Evolutionary conservation across 2,329 filamentous ascomycete species (phyloP).

Genomic region (Tolypocladium paradoxum): DNA sequence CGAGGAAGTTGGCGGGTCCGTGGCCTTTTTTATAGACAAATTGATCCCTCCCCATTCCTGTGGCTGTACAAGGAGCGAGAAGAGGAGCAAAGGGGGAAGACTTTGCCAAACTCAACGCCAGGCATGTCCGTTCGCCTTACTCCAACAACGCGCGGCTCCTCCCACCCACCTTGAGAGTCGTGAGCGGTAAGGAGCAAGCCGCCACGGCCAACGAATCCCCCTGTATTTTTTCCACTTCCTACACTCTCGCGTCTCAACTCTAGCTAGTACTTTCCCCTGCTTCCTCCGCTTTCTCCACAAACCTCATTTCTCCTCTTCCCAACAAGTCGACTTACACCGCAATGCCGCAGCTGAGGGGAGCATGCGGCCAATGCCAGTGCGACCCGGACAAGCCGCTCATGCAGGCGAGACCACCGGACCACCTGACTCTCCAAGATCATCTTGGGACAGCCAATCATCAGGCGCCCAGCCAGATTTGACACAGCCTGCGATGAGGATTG

Average conservation of each 20-base stretch:
- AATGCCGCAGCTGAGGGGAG: neutral
- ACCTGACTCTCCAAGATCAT: neutral
- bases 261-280: neutral
- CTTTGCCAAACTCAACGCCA: neutral
- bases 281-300: neutral
- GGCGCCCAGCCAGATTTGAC: too few species aligned
- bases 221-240: neutral
- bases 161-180: neutral
- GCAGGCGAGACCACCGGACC: neutral
- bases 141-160: neutral
- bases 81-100: neutral
- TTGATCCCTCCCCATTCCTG: too few species aligned
- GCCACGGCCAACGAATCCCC: neutral
- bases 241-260: neutral
- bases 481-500: too few species aligned
- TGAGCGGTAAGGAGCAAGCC: neutral
- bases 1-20: too few species aligned
- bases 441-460: too few species aligned
- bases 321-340: neutral
- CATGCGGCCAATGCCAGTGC: neutral
- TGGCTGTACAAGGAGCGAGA: neutral
- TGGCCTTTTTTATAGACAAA: too few species aligned
- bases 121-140: neutral
- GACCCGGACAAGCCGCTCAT: neutral
- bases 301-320: neutral